Percentiles rank a stretch among this genome's conserved stretches.
Evolutionary conservation across 495 filamentous ascomycete genomes (phyloP).

Genomic region (Annulohypoxylon bovei): DNA sequence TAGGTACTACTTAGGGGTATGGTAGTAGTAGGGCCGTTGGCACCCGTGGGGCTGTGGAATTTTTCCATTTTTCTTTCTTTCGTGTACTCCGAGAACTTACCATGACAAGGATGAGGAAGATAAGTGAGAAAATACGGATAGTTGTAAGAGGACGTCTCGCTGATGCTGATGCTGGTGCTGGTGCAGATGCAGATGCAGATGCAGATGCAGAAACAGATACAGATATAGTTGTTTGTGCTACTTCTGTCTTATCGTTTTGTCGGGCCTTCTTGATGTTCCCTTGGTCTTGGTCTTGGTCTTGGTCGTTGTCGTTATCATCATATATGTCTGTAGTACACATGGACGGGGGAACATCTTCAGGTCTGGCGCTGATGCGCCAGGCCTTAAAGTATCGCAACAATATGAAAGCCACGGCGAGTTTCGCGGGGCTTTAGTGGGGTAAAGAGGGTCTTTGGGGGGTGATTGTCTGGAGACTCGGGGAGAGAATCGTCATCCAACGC

Average conservation of each 20-base stretch:
- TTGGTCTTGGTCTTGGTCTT: neutral
- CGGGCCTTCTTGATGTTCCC: constrained; percentile 21
- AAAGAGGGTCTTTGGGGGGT: constrained; percentile 4
- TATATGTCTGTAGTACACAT: constrained; percentile 20
- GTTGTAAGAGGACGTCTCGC: constrained; percentile 27
- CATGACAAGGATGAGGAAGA: constrained; percentile 55
- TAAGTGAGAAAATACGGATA: constrained; percentile 54
- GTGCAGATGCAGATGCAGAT: neutral
- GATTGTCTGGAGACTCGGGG: constrained; percentile 38
- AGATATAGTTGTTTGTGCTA: neutral
- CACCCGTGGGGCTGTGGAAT: constrained; percentile 25
- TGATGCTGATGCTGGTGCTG: neutral
- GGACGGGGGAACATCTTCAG: constrained; percentile 38
- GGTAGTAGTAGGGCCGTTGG: constrained; percentile 26
- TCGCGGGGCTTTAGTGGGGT: constrained; percentile 50
- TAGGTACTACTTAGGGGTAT: neutral
- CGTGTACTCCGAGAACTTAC: constrained; percentile 50
- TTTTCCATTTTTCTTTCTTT: neutral
- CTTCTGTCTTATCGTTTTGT: constrained; percentile 24
- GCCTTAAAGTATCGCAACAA: constrained; percentile 35
- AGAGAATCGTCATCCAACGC: constrained; percentile 36
- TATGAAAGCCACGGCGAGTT: constrained; percentile 46
- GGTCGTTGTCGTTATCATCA: constrained; percentile 24
- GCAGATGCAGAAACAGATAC: neutral
- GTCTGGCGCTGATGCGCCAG: constrained; percentile 49